Base-by-base conservation (phyloP, 169 alveolate genomes). In the Plasmodium gaboni region DNA sequence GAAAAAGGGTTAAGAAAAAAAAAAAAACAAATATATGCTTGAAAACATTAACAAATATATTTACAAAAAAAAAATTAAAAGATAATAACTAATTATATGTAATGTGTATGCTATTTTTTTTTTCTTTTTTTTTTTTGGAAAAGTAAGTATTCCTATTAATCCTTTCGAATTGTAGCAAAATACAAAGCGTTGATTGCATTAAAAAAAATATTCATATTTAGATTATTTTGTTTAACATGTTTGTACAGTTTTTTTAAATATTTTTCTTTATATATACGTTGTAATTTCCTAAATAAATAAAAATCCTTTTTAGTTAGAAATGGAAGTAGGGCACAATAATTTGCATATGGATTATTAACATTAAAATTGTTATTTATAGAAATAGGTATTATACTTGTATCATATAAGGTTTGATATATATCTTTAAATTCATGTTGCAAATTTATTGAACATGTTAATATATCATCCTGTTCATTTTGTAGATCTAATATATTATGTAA, bases 321-420 rank as follows among this genome's bases (percentile, higher is more conserved):
- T n/a, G 96, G 96, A 5, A 94, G 74, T 3, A 94, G 24, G 64
- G 94, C 95, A 71, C 89, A 63, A 57, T 94, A 94, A 13, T 93
- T 95, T 10, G 70, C 74, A 65, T 90, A 94, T 9, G 96, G 96
- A 59, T 94, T 94, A 8, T 71, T 78, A 15, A 59, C 19, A 38
- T 92, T 91, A 38, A 93, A 86, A 13, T 28, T 88, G 7, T 28
- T 50, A 7, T 69, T 55, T 13, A 73, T 78, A 44, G 69, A 53
- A 15, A 63, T 61, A 5, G 90, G 92, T n/a, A 44, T 17, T 19
- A 59, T 22, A 46, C 28, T 86, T n/a, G 92, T 86, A 22, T 63
- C 74, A 60, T 86, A 86, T 46, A 86, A 3, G 1, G 50, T 17
- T 42, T 70, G 61, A 10, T 42, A 86, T 10, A 86, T 48, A 22